Conservation (phyloP, 352 stramenopile species). For the Bremia lactucae region DNA sequence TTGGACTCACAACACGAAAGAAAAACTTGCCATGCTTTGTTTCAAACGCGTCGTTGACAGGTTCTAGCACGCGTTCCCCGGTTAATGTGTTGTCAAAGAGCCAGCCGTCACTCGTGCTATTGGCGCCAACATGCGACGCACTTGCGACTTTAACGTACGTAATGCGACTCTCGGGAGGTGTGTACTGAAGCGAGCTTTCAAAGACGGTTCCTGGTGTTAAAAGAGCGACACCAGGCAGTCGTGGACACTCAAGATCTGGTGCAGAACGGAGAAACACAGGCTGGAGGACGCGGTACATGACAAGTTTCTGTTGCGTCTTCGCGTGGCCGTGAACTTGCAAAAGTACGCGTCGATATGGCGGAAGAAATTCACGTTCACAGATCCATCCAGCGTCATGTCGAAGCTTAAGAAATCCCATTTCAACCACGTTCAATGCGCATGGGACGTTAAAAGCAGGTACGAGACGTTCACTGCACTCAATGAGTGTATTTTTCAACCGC, state of each 20-base stretch:
- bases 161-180: conserved; percentile 56
- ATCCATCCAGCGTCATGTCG: conserved; percentile 76
- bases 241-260: conserved; percentile 65
- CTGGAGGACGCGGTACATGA: conserved; percentile 68
- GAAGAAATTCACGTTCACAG: conserved; percentile 42
- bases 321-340: conserved; percentile 67
- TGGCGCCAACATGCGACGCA: conserved; percentile 27
- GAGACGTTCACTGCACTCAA: conserved; percentile 75
- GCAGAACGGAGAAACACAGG: conserved; percentile 58
- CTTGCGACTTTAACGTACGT: conserved; percentile 75
- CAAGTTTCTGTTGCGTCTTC: conserved; percentile 50
- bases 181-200: conserved; percentile 72
- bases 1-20: conserved; percentile 55
- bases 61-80: conserved; percentile 56
- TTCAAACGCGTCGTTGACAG: conserved; percentile 59
- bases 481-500: conserved; percentile 50
- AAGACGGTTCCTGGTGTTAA: conserved; percentile 64
- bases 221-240: conserved; percentile 50
- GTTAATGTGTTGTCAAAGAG: conserved; percentile 55
- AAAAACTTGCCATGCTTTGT: conserved; percentile 79
- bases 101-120: conserved; percentile 42
- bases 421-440: too few relatives aligned
- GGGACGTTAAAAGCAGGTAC: too few relatives aligned
- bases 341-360: conserved; percentile 39
- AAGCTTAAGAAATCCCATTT: conserved; percentile 68